Conservation (phyloP, 768 basidiomycete genomes). For the Psilocybe cyanescens region DNA sequence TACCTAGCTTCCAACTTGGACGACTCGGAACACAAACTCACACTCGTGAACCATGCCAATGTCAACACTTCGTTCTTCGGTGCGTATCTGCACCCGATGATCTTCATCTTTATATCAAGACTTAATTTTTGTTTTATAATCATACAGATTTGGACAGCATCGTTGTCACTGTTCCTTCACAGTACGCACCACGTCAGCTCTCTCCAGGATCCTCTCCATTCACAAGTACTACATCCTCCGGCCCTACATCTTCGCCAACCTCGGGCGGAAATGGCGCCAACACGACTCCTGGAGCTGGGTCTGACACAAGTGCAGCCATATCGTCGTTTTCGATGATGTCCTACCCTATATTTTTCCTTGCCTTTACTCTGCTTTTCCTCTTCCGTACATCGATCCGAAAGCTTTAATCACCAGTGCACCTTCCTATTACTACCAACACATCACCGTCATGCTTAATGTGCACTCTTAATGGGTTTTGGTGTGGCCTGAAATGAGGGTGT, state of each 20-base stretch:
- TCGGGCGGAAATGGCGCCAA: not conserved
- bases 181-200: slow-evolving; percentile 40
- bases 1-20: slow-evolving; percentile 48
- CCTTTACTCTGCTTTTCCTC: slow-evolving; percentile 8
- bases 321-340: slow-evolving; percentile 5
- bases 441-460: not conserved
- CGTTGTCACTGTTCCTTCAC: slow-evolving; percentile 44
- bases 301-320: slow-evolving; percentile 10
- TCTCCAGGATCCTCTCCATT: slow-evolving; percentile 23
- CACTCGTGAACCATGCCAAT: slow-evolving; percentile 42
- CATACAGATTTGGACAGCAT: slow-evolving; percentile 46
- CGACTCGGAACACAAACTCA: slow-evolving; percentile 38
- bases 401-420: not conserved
- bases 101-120: not conserved
- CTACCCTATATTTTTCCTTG: slow-evolving; percentile 17
- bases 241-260: not conserved
- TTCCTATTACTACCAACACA: not conserved
- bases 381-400: slow-evolving; percentile 4
- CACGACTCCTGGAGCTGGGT: slow-evolving; percentile 1
- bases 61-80: slow-evolving; percentile 50
- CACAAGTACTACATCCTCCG: slow-evolving; percentile 7
- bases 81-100: slow-evolving; percentile 17
- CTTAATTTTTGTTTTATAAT: too few relatives aligned
- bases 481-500: too few relatives aligned
- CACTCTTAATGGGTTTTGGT: too few relatives aligned